Evolutionary conservation across 1,284 basidiomycete species (phyloP).

Genomic region (Puccinia horiana): DNA sequence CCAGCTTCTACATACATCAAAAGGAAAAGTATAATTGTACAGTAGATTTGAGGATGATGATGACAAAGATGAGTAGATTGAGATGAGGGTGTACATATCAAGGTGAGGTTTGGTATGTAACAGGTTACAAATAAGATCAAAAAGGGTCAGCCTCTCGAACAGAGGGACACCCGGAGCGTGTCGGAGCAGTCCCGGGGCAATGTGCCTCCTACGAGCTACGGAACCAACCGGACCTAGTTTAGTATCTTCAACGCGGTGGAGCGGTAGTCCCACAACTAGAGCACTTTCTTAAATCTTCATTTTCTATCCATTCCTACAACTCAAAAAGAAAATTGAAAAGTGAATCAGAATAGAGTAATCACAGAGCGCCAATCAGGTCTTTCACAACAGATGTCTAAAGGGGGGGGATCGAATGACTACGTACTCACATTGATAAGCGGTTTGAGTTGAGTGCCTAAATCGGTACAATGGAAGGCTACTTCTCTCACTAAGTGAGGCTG

Average conservation of each 20-base stretch:
- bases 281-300: conserved; percentile 70
- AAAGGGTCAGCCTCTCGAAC: too few relatives aligned
- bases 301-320: conserved; percentile 65
- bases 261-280: conserved; percentile 71
- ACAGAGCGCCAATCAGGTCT: not conserved
- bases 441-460: conserved; percentile 90
- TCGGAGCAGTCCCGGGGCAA: too few relatives aligned
- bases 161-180: too few relatives aligned
- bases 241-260: conserved; percentile 29
- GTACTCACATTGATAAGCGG: conserved; percentile 71
- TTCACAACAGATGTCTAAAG: not conserved
- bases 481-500: conserved; percentile 79
- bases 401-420: too few relatives aligned
- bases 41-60: too few relatives aligned
- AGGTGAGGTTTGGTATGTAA: too few relatives aligned
- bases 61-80: too few relatives aligned
- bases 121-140: too few relatives aligned
- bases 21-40: too few relatives aligned
- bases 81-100: too few relatives aligned
- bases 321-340: conserved; percentile 37
- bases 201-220: not conserved
- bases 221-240: not conserved
- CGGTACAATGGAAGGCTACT: conserved; percentile 81
- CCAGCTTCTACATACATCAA: too few relatives aligned
- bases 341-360: not conserved